These are phyloP conservation scores for Russula virescens DNA, from an alignment of 768 basidiomycete species.

Conservation along the genomic window DNA sequence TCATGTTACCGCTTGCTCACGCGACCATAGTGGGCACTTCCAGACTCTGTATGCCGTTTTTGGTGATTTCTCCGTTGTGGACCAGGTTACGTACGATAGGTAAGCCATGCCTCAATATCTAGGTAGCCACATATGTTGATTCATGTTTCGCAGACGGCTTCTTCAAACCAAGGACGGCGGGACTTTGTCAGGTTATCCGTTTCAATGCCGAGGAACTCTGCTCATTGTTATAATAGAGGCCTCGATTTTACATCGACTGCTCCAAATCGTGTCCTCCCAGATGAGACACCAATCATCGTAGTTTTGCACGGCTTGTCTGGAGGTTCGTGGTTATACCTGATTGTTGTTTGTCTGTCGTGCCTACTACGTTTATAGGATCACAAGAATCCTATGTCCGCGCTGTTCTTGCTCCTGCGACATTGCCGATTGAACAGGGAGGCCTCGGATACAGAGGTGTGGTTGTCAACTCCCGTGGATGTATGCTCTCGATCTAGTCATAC, in stretches of 20 bases:
- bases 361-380: constrained; percentile 47
- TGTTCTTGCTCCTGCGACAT: constrained; percentile 67
- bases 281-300: constrained; percentile 48
- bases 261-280: constrained; percentile 27
- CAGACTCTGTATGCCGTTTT: constrained; percentile 57
- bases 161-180: constrained; percentile 56
- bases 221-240: constrained; percentile 38
- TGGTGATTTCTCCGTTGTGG: constrained; percentile 54
- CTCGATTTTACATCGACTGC: constrained; percentile 54
- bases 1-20: not conserved
- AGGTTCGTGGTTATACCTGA: constrained; percentile 29
- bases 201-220: not conserved
- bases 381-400: constrained; percentile 88
- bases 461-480: constrained; percentile 90
- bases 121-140: not conserved
- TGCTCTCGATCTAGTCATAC: constrained; percentile 27
- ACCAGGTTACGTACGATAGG: constrained; percentile 54
- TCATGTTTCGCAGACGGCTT: constrained; percentile 36
- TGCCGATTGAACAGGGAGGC: constrained; percentile 70
- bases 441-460: constrained; percentile 87
- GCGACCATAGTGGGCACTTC: constrained; percentile 46
- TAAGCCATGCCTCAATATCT: constrained; percentile 24
- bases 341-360: constrained; percentile 1
- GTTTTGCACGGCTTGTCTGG: constrained; percentile 47
- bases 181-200: constrained; percentile 46